Evolutionary conservation across 257 asterid genomes (phyloP), one percentile per base, ranked within the genome.

Genomic region (Misopates orontium): DNA sequence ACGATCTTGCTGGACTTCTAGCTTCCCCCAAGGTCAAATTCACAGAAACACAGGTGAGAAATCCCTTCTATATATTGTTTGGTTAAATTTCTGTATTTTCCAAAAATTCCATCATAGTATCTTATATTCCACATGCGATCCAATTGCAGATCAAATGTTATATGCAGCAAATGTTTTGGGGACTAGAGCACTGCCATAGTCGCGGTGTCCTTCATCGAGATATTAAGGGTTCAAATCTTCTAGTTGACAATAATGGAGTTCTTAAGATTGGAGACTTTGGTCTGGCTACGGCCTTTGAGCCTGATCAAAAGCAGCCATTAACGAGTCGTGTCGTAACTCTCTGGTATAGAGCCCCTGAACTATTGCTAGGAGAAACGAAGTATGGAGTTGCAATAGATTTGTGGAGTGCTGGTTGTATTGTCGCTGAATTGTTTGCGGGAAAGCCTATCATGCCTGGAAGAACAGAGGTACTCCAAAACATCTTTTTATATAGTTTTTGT

Each of bases 391-490:
- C 57, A 14, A 67, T 67, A n/a, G 72, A 67, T 56, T 23, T 67
- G 24, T 67, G 72, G 72, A 67, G 72, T 17, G 72, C 64, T 0
- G 72, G 72, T 44, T 67, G 72, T 56, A 67, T 67, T 56, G 44
- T 67, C 9, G 72, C 72, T 48, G 68, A 63, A 49, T 17, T 63
- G 36, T 63, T 63, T 18, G 57, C 68, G 12, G 68, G 68, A 17
- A 67, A 67, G 54, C 72, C 63, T 17, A 67, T 67, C 56, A 67
- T 67, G 72, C 72, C 72, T 41, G 72, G 72, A 24, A 67, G 72
- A 67, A 67, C 64, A 13, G 72, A 66, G 71, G 71, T 64, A 41
- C 0, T 14, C 5, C 40, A 22, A 64, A 5, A 24, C n/a, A 19
- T 49, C 55, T 5, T 13, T 53, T 11, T 53, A 12, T n/a, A 0